Evolutionary conservation across 768 basidiomycete species (phyloP), one percentile per base, ranked within the genome.

Genomic region (Wakefieldia striispora): DNA sequence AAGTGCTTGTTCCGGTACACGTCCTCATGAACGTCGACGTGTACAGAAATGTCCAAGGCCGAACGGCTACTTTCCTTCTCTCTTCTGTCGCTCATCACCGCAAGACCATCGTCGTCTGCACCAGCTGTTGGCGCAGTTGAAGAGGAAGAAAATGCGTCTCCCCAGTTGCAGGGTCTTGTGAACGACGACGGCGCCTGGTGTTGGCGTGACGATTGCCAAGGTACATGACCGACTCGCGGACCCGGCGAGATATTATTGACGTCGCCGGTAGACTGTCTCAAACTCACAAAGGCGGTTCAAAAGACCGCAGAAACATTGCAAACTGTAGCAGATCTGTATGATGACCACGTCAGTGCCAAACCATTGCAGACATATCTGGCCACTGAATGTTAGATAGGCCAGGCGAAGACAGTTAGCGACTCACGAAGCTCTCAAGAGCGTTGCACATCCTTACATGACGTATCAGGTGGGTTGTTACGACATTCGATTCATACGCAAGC

Each of bases 131-230:
- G 76, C 6, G 70, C 75, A 2, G 74, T 73, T 1, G 75, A 78
- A 36, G 78, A 82, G 31, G 79, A 81, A 43, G 66, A 68, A 45
- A 67, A 69, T 13, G 54, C 67, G 4, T 61, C 60, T 19, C 57
- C 65, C 33, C 75, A 75, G 47, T 63, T 64, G n/a, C 80, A 75
- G 49, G 85, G 86, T 0, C 60, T 86, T 43, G 58, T 82, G 46
- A 92, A 91, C 54, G 72, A 74, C 9, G 79, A 88, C 21, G 85
- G 88, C 1, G 90, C 88, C 3, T 89, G 91, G 88, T 91, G 90
- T 64, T 95, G 91, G 90, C 76, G 83, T 21, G 88, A 93, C 45
- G 76, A 75, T 3, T 92, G 91, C 62, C 67, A 77, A 63, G 83
- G 88, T 88, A 57, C 36, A 31, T 14, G 19, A 17, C 14, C 13